Conservation (phyloP, 352 stramenopile genomes). For the Phytophthora litchii region DNA sequence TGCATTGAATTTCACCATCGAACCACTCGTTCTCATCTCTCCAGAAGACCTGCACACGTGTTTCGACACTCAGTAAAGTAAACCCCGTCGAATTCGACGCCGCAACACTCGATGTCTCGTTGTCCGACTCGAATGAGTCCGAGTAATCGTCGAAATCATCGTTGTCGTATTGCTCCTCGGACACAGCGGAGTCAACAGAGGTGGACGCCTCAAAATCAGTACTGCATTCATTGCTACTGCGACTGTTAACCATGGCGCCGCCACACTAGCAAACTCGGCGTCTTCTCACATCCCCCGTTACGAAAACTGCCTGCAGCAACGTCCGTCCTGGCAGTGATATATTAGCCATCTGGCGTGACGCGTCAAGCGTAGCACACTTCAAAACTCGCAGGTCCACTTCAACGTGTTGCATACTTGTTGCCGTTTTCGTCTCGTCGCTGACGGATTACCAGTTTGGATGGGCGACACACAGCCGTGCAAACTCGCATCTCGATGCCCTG, state of each 20-base stretch:
- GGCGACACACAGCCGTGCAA: slow-evolving; percentile 18
- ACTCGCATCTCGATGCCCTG: background rate
- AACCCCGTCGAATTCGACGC: background rate
- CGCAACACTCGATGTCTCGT: slow-evolving; percentile 1
- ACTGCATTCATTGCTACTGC: slow-evolving; percentile 21
- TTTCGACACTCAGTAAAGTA: slow-evolving; percentile 13
- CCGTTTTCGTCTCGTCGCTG: slow-evolving; percentile 6
- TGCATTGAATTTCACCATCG: slow-evolving; percentile 27
- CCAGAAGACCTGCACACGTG: slow-evolving; percentile 57
- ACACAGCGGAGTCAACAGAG: background rate
- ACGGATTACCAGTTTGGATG: slow-evolving; percentile 21
- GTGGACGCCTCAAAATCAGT: slow-evolving; percentile 22
- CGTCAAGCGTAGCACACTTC: slow-evolving; percentile 13
- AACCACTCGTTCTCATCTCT: slow-evolving; percentile 55
- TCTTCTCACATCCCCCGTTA: slow-evolving; percentile 7
- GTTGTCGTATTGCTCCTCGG: slow-evolving; percentile 39
- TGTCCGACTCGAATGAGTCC: slow-evolving; percentile 52
- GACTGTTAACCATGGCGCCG: slow-evolving; percentile 11
- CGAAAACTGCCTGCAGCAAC: slow-evolving; percentile 4
- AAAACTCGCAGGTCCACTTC: slow-evolving; percentile 8
- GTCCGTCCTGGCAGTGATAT: background rate
- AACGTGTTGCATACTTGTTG: slow-evolving; percentile 15
- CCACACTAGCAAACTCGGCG: slow-evolving; percentile 3
- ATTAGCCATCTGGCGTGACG: slow-evolving; percentile 13
- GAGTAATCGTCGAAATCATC: slow-evolving; percentile 62